Base-by-base conservation (phyloP, 495 filamentous ascomycete genomes). In the Xylaria acuta region DNA sequence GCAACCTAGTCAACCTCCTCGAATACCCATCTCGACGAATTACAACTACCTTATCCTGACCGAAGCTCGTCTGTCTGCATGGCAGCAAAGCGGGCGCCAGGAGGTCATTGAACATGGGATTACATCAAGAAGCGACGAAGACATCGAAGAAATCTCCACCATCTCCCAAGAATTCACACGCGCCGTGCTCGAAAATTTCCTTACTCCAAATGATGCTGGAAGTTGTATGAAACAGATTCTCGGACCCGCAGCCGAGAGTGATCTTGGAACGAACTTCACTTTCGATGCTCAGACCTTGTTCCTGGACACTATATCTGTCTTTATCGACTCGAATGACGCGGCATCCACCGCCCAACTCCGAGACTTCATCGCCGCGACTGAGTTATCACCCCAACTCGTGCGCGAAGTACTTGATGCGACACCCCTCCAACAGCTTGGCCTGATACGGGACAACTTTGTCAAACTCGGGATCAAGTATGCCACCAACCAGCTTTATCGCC, bases 401-500 rank as follows among this genome's bases (percentile, higher is more conserved):
- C 92, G 94, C n/a, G 85, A 90, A 40, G 88, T 93, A 74, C 87
- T 99, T n/a, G 97, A 98, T 59, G 88, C 88, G 2, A 83, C 87
- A 14, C 82, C 97, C 14, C 84, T 99, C 20, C 87, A 92, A 75
- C 84, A 89, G 5, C 83, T 97, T 22, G 89, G 90, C 12, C 83
- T 99, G 63, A 92, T 97, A 60, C 90, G 93, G n/a, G 88, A 90
- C 5, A 93, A 91, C 0, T 99, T 98, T 77, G 84, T 87, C n/a
- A 89, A 91, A 62, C 89, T 95, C 76, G 92, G 90, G 4, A 92
- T 97, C 72, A 90, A 95, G 65, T 93, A 97, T 73, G 91, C 94
- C 66, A 99, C 97, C 9, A 94, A 96, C 75, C 82, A 95, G 22
- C 88, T 98, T 3, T 99, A 99, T 76, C 92, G 94, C 58, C 97